phyloP scores from a whole-genome alignment of 2,329 filamentous ascomycete species.

The Diaporthe helianthi region DNA sequence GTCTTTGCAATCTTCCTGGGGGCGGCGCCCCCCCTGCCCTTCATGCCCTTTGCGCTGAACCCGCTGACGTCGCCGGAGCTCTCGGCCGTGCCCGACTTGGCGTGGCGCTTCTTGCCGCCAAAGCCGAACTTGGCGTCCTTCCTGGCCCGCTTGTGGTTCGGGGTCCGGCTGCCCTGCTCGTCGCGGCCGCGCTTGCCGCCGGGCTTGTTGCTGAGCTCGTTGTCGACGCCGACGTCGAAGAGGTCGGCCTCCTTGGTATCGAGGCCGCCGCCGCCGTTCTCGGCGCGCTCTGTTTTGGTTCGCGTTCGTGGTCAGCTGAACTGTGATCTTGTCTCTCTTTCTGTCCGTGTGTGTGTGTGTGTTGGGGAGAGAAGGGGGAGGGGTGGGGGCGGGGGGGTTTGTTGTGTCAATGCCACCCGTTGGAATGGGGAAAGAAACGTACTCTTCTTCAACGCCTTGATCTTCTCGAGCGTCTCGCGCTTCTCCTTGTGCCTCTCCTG shows the following conservation, averaged over 20 bases:
- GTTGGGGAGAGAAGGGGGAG: too few relatives aligned
- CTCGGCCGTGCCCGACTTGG: slow-evolving; percentile 87
- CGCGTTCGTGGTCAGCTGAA: background rate
- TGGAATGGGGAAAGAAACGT: slow-evolving; percentile 48
- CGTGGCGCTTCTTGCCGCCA: slow-evolving; percentile 91
- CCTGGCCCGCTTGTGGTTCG: slow-evolving; percentile 82
- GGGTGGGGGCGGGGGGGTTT: too few relatives aligned
- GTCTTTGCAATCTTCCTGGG: slow-evolving; percentile 48
- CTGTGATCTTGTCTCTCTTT: too few relatives aligned
- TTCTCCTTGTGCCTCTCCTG: slow-evolving; percentile 94
- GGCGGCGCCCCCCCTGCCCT: slow-evolving; percentile 53
- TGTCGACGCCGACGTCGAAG: slow-evolving; percentile 88
- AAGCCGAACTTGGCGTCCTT: slow-evolving; percentile 95
- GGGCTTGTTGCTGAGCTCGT: slow-evolving; percentile 60
- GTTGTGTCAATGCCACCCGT: too few relatives aligned
- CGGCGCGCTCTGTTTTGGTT: slow-evolving; percentile 75
- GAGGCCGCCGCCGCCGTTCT: slow-evolving; percentile 63
- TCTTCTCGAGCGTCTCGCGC: slow-evolving; percentile 93
- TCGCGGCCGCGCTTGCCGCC: slow-evolving; percentile 49
- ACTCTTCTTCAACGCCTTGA: slow-evolving; percentile 95
- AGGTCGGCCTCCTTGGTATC: slow-evolving; percentile 82
- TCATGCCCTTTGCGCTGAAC: slow-evolving; percentile 89
- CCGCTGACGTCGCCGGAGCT: slow-evolving; percentile 82
- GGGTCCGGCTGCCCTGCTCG: slow-evolving; percentile 46
- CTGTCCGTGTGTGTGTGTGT: too few relatives aligned